Percentiles rank a stretch among this genome's conserved stretches.
Conservation (phyloP, 2,329 filamentous ascomycete species). For the Xylariaceae sp. region DNA sequence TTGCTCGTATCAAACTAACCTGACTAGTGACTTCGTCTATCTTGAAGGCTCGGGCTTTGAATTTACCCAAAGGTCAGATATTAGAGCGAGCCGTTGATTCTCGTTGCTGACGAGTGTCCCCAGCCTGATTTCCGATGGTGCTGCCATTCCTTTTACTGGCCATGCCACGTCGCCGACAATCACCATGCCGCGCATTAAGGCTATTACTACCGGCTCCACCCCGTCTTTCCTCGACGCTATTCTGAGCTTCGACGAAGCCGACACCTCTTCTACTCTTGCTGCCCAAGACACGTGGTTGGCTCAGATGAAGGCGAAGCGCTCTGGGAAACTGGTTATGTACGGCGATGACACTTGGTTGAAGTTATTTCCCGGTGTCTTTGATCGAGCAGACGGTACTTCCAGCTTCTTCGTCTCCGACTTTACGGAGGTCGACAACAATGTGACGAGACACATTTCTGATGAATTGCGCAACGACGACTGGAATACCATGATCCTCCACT, state of each 20-base stretch:
- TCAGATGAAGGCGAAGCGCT: conserved; percentile 76
- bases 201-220: conserved; percentile 96
- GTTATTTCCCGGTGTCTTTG: conserved; percentile 87
- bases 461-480: conserved; percentile 82
- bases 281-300: conserved; percentile 95
- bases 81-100: background rate
- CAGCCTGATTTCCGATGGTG: conserved; percentile 81
- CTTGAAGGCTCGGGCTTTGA: conserved; percentile 76
- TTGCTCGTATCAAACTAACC: conserved; percentile 15
- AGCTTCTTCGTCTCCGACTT: conserved; percentile 99
- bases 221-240: conserved; percentile 97
- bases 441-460: conserved; percentile 81
- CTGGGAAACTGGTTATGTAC: conserved; percentile 86
- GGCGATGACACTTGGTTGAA: conserved; percentile 99
- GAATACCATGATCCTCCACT: conserved; percentile 93
- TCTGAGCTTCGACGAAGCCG: conserved; percentile 92
- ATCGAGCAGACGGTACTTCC: conserved; percentile 85
- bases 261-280: conserved; percentile 84
- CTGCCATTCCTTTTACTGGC: conserved; percentile 89
- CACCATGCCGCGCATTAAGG: conserved; percentile 97
- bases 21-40: conserved; percentile 86
- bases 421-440: conserved; percentile 96
- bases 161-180: conserved; percentile 96
- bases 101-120: conserved; percentile 5
- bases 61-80: conserved; percentile 79